Evolutionary conservation across 177 flowering plant species (phyloP).

Genomic region (Tripterygium wilfordii): DNA sequence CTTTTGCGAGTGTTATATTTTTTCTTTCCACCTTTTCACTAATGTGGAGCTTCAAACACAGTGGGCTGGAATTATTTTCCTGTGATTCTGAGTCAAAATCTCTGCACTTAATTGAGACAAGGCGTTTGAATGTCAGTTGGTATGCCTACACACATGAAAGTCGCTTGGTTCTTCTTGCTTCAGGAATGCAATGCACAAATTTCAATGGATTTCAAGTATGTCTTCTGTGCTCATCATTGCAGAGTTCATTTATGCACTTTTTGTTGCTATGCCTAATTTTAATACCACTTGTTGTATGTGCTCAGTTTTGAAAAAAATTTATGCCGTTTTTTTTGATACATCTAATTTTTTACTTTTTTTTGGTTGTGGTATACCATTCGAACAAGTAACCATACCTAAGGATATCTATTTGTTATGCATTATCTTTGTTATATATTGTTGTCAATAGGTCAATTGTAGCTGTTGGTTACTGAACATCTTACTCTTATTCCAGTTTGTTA

Average conservation of each 20-base stretch:
- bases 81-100: slow-evolving; percentile 52
- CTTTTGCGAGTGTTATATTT: no score
- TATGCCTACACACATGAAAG: slow-evolving; percentile 94
- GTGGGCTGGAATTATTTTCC: slow-evolving; percentile 76
- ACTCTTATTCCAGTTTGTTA: neutral
- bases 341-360: no score
- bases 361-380: no score
- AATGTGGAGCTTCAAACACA: slow-evolving; percentile 23
- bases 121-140: slow-evolving; percentile 76
- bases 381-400: no score
- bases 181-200: slow-evolving; percentile 92
- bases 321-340: no score
- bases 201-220: slow-evolving; percentile 86
- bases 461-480: neutral
- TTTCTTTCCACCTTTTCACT: no score
- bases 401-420: no score
- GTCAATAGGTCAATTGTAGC: no score
- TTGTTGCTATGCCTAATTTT: no score
- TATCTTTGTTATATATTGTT: no score
- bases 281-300: no score
- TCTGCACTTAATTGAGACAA: slow-evolving; percentile 71
- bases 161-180: slow-evolving; percentile 91
- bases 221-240: neutral
- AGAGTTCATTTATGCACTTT: neutral
- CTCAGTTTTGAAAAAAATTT: no score